Evolutionary conservation across 345 rosid genomes (phyloP).

Genomic region (Eutrema heterophyllum): DNA sequence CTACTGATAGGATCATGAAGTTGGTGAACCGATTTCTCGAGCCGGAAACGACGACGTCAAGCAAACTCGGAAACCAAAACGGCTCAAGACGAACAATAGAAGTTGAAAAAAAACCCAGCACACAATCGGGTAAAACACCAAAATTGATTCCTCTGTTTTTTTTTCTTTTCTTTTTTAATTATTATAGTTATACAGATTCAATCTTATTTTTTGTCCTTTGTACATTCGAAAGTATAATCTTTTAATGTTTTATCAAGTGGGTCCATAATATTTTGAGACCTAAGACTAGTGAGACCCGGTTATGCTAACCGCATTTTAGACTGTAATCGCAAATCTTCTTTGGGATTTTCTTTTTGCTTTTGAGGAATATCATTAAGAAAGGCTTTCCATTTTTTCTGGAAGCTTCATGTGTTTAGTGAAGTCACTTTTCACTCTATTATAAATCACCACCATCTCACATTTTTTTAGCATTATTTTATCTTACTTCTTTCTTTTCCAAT

Average conservation of each 20-base stretch:
- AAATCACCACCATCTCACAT: not conserved
- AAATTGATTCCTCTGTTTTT: constrained; percentile 14
- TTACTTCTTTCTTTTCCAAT: not conserved
- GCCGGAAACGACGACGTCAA: constrained; percentile 23
- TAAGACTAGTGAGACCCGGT: constrained; percentile 24
- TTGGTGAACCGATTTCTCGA: constrained; percentile 12
- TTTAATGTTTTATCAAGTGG: constrained; percentile 11
- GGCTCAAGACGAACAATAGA: constrained; percentile 25
- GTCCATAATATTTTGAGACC: constrained; percentile 29
- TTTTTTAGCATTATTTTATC: not conserved
- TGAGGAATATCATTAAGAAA: not conserved
- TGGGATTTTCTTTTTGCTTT: not conserved
- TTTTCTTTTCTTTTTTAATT: not conserved
- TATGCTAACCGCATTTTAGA: constrained; percentile 27
- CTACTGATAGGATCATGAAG: constrained; percentile 18
- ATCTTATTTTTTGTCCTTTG: constrained; percentile 5
- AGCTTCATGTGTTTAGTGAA: constrained; percentile 6
- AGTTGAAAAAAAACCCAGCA: not conserved
- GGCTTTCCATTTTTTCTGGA: not conserved
- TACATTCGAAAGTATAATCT: constrained; percentile 17
- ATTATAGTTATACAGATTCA: constrained; percentile 16
- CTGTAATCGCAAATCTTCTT: constrained; percentile 2
- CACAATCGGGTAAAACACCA: constrained; percentile 14
- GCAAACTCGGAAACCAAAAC: constrained; percentile 31
- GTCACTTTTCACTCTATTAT: not conserved